Evolutionary conservation across 2,329 filamentous ascomycete genomes (phyloP).

Genomic region (Neophaeococcomyces aloes): DNA sequence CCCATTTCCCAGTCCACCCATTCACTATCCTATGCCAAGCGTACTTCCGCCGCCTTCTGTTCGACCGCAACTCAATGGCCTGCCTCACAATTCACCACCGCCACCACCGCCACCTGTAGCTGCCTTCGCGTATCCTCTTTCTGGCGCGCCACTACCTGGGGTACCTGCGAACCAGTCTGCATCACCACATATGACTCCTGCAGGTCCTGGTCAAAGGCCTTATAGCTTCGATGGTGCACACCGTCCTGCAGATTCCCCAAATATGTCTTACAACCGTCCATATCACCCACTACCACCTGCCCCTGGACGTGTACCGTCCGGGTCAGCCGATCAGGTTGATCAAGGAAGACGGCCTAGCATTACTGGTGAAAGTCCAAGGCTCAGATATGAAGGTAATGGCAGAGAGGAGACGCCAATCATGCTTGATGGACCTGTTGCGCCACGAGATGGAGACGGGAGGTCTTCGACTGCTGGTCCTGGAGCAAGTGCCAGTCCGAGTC

Average conservation of each 20-base stretch:
- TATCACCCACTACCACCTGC: background rate
- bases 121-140: background rate
- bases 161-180: background rate
- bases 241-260: slow-evolving; percentile 3
- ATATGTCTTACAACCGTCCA: background rate
- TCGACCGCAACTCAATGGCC: slow-evolving; percentile 1
- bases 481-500: slow-evolving; percentile 66
- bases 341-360: too few species aligned
- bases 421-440: too few species aligned
- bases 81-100: slow-evolving; percentile 7
- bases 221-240: background rate
- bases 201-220: background rate
- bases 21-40: background rate
- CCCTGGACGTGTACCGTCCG: background rate
- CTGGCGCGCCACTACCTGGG: background rate
- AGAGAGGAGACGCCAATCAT: too few species aligned
- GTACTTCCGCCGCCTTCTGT: background rate
- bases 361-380: too few species aligned
- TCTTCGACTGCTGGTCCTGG: slow-evolving; percentile 36
- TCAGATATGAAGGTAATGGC: too few species aligned
- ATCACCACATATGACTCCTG: slow-evolving; percentile 2
- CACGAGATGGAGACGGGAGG: slow-evolving; percentile 1
- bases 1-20: background rate
- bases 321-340: background rate
- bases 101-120: too few species aligned